A percentile compares a stretch with the other conserved stretches of the same genome.
Conservation (phyloP, 495 filamentous ascomycete species). For the Penicillium subrubescens region DNA sequence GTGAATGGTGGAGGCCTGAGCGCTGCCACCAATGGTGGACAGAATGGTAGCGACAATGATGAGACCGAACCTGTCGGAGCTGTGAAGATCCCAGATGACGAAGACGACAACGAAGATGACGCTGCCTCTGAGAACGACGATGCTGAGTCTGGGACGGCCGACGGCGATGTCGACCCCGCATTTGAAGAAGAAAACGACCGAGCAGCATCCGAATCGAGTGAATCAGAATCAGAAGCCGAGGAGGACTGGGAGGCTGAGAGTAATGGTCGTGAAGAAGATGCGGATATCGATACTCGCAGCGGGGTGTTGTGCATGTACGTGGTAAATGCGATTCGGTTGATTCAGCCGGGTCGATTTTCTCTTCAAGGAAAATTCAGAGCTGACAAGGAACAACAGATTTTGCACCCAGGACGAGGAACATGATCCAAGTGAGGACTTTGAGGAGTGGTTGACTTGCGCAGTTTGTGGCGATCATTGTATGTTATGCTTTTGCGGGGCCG, state of each 20-base stretch:
- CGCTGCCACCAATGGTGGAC: slow-evolving; percentile 31
- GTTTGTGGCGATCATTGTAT: slow-evolving; percentile 88
- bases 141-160: slow-evolving; percentile 36
- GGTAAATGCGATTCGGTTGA: slow-evolving; percentile 14
- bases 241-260: slow-evolving; percentile 68
- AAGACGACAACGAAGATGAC: slow-evolving; percentile 21
- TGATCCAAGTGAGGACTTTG: slow-evolving; percentile 85
- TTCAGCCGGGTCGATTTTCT: not conserved
- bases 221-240: slow-evolving; percentile 67
- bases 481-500: slow-evolving; percentile 43
- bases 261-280: slow-evolving; percentile 67
- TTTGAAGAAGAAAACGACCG: slow-evolving; percentile 44
- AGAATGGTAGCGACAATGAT: slow-evolving; percentile 47
- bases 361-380: slow-evolving; percentile 7
- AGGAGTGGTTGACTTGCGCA: slow-evolving; percentile 77
- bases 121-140: slow-evolving; percentile 47
- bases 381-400: slow-evolving; percentile 55
- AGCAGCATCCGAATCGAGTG: slow-evolving; percentile 58
- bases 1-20: slow-evolving; percentile 36
- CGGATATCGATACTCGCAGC: slow-evolving; percentile 62
- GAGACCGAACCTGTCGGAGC: slow-evolving; percentile 69
- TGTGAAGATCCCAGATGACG: slow-evolving; percentile 66
- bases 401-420: slow-evolving; percentile 83
- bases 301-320: slow-evolving; percentile 70
- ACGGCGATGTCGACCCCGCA: slow-evolving; percentile 47